Conservation (phyloP, 139 green algal genomes). For the Nannochloris sp. region DNA sequence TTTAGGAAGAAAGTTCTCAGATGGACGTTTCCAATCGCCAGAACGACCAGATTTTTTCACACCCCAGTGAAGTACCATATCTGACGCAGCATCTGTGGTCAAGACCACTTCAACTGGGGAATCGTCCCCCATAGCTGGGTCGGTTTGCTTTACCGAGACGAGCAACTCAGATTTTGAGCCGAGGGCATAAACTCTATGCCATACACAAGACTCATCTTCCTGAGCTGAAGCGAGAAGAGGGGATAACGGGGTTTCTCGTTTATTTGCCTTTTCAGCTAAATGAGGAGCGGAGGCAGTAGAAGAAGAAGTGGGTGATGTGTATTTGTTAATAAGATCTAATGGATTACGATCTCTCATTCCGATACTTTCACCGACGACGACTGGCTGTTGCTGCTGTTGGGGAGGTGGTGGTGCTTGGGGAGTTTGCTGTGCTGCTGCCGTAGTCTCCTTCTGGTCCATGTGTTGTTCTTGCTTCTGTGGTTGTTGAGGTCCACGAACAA, state of each 20-base stretch:
- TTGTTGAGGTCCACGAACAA: no score
- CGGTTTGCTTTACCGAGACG: conserved; percentile 51
- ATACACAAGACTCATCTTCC: conserved; percentile 30
- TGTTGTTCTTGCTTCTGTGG: background rate
- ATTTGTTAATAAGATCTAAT: conserved; percentile 61
- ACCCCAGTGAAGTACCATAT: conserved; percentile 83
- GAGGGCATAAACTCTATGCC: conserved; percentile 45
- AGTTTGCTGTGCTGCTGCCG: no score
- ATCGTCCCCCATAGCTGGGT: conserved; percentile 1
- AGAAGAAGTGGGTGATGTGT: no score
- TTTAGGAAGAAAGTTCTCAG: conserved; percentile 1
- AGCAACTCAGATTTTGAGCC: conserved; percentile 68
- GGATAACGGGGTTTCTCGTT: conserved; percentile 19
- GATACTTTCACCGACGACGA: conserved; percentile 49
- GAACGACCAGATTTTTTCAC: conserved; percentile 29
- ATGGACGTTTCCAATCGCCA: conserved; percentile 31
- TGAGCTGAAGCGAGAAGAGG: conserved; percentile 26
- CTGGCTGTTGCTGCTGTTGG: background rate
- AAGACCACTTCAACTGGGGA: conserved; percentile 35
- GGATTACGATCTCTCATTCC: conserved; percentile 46
- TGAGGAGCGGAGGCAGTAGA: background rate
- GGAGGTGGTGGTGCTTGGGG: no score
- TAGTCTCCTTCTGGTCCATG: background rate
- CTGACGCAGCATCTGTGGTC: conserved; percentile 55
- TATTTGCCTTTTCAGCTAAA: conserved; percentile 31